Conservation (phyloP, 2,329 filamentous ascomycete genomes). For the Polychaeton citri region DNA sequence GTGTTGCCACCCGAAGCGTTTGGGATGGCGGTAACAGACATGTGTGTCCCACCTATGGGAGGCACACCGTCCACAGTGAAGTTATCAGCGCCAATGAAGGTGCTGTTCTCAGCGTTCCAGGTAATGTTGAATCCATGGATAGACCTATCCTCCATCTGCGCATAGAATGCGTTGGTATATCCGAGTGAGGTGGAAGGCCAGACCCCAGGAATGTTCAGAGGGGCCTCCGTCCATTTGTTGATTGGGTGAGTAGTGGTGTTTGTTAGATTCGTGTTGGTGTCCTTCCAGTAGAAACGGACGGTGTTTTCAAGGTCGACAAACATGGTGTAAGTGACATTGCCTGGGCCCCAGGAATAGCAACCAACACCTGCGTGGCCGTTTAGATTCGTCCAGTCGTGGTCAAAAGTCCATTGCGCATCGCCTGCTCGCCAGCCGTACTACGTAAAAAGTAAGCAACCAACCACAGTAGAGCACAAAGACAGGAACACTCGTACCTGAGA, state of each 20-base stretch:
- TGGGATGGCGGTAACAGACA: slow-evolving; percentile 24
- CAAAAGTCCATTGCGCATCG: slow-evolving; percentile 22
- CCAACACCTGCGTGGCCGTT: slow-evolving; percentile 32
- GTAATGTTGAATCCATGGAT: slow-evolving; percentile 28
- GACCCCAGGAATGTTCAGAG: slow-evolving; percentile 21
- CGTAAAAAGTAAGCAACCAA: neutral
- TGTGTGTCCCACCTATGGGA: slow-evolving; percentile 26
- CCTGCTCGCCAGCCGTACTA: slow-evolving; percentile 25
- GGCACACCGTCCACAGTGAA: slow-evolving; percentile 23
- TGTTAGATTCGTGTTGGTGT: slow-evolving; percentile 23
- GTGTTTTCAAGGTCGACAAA: slow-evolving; percentile 26
- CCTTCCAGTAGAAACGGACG: slow-evolving; percentile 32
- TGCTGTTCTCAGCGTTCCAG: slow-evolving; percentile 26
- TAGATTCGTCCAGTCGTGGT: slow-evolving; percentile 24
- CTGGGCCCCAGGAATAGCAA: slow-evolving; percentile 29
- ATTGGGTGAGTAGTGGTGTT: slow-evolving; percentile 24
- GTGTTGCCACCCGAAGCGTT: slow-evolving; percentile 17
- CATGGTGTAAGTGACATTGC: slow-evolving; percentile 29
- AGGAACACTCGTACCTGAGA: slow-evolving; percentile 19
- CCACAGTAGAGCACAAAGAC: too few relatives aligned
- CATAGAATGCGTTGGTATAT: slow-evolving; percentile 31
- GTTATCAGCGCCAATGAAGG: slow-evolving; percentile 14
- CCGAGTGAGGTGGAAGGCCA: slow-evolving; percentile 27
- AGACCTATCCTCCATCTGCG: slow-evolving; percentile 22
- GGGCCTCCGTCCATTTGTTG: slow-evolving; percentile 24